Conservation (phyloP, 1,139 yeast species). For the Taphrina wiesneri region DNA sequence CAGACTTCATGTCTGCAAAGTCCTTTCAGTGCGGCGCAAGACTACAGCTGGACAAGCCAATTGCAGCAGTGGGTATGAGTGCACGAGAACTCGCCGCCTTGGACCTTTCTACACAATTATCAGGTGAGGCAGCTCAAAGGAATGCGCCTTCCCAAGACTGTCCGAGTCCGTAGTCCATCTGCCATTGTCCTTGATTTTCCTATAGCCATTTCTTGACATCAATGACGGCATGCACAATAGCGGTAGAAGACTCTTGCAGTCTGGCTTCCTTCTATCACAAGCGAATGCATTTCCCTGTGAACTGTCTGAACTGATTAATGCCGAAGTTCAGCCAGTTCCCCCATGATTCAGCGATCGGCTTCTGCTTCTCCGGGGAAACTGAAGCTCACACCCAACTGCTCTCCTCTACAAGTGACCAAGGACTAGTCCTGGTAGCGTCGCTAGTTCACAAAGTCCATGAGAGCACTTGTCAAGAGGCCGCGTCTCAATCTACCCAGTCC, state of each 20-base stretch:
- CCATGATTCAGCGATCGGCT: not conserved
- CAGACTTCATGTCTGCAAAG: constrained; percentile 33
- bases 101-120: not conserved
- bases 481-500: not conserved
- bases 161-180: not conserved
- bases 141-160: not conserved
- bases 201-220: no score
- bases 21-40: constrained; percentile 20
- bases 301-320: not conserved
- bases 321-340: not conserved
- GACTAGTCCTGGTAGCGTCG: not conserved
- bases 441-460: not conserved
- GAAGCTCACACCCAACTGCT: not conserved
- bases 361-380: not conserved
- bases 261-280: no score
- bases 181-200: not conserved
- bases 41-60: constrained; percentile 17
- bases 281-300: no score
- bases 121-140: not conserved
- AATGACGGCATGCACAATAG: no score
- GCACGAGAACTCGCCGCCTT: constrained; percentile 19
- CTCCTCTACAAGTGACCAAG: not conserved
- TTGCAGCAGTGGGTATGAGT: constrained; percentile 22
- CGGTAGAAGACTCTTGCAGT: no score
- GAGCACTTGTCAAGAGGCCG: not conserved